phyloP scores from a whole-genome alignment of 176 grass and related monocot species.

The Tuctoria greenei region DNA sequence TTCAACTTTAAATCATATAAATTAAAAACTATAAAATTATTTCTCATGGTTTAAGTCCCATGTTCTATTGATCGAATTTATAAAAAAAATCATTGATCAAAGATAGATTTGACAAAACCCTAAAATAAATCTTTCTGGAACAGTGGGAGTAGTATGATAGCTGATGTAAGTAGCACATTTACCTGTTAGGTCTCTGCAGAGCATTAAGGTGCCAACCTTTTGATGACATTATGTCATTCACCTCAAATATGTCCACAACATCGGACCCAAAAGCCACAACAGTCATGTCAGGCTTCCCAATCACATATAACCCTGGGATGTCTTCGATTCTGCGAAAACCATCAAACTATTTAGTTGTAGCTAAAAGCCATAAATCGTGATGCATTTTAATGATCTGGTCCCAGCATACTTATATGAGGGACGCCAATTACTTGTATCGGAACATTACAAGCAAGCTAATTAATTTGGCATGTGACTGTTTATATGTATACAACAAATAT shows the following conservation, averaged over 20 bases:
- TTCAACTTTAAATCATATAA: too few relatives aligned
- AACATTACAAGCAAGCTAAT: too few relatives aligned
- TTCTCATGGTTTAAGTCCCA: too few relatives aligned
- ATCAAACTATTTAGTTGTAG: neutral
- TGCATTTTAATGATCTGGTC: neutral
- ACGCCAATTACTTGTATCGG: too few relatives aligned
- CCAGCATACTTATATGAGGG: neutral
- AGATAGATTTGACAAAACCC: too few relatives aligned
- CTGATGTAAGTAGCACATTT: neutral
- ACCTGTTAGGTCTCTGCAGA: conserved; percentile 73
- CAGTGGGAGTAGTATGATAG: neutral
- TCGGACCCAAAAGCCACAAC: conserved; percentile 83
- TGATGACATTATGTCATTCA: conserved; percentile 92
- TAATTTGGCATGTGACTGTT: neutral
- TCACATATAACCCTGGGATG: conserved; percentile 72
- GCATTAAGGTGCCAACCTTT: conserved; percentile 97
- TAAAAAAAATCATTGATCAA: too few relatives aligned
- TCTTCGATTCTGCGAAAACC: conserved; percentile 64
- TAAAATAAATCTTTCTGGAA: too few relatives aligned
- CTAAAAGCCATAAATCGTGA: neutral
- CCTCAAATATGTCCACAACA: conserved; percentile 86
- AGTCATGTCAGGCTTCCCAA: conserved; percentile 88
- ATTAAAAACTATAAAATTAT: too few relatives aligned
- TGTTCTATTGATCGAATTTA: too few relatives aligned
- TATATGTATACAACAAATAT: neutral